Base-by-base conservation (phyloP, 1,284 basidiomycete genomes). In the Fomitopsis betulina region DNA sequence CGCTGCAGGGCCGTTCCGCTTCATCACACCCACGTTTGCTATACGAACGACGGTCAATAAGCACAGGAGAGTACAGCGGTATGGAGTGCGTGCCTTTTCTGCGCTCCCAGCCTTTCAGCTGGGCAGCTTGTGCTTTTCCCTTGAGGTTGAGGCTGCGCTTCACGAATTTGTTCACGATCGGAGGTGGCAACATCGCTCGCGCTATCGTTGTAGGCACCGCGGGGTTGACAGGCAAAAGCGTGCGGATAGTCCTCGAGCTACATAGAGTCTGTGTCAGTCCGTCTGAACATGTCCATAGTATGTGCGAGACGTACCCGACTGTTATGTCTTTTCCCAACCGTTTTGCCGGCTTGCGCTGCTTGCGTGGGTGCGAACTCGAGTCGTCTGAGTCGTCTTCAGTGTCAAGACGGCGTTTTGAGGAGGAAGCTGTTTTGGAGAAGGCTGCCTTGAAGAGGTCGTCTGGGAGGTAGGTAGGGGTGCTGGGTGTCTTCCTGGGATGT, bases 361-460 rank as follows among this genome's bases (percentile, higher is more conserved):
- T 58, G 54, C 30, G 65, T 55, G 38, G 54, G 51, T 43, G 51
- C 15, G n/a, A 56, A 33, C 37, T 57, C 54, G 38, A 13, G 51
- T 42, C 61, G 57, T 50, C 53, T 12, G 51, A 40, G 56, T 39
- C 23, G 33, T 54, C 17, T 57, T 57, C 56, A 37, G 58, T 51
- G 45, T 63, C 45, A 59, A 61, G 49, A 53, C 55, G 45, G 3
- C 45, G 23, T 30, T 47, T 47, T 38, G 57, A 67, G 52, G 59
- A 56, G 56, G 60, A 7, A 21, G 56, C 30, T 2, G 56, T 23
- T 21, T 64, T 58, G 2, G 67, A 64, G n/a, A 73, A 62, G 2
- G 71, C 73, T 30, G 70, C 61, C 25, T 65, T 60, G 61, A 75
- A 75, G n/a, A 74, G 56, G 55, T 75, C 71, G 39, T 74, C 73